These are phyloP conservation scores for Grigorovia humatica DNA, from an alignment of 805 yeast species.

Conservation along the genomic window DNA sequence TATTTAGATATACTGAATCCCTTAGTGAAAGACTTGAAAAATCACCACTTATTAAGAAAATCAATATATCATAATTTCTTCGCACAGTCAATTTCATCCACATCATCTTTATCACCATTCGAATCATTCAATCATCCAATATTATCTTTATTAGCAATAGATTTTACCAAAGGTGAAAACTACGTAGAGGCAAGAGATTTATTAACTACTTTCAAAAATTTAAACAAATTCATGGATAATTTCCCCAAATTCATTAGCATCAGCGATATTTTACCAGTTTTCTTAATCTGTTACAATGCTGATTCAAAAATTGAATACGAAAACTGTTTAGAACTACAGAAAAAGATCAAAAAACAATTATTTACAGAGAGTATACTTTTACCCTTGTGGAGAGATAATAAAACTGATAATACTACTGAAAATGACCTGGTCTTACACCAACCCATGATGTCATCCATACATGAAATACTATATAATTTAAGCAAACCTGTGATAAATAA, in stretches of 20 bases:
- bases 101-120: constrained; percentile 56
- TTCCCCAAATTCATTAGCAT: constrained; percentile 45
- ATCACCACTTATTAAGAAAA: constrained; percentile 29
- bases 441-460: constrained; percentile 24
- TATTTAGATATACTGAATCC: constrained; percentile 22
- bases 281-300: constrained; percentile 42
- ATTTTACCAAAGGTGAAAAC: constrained; percentile 26
- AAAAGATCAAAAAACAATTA: constrained; percentile 33
- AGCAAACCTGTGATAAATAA: constrained; percentile 2
- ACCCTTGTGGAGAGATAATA: constrained; percentile 20
- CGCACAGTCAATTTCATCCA: constrained; percentile 44
- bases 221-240: constrained; percentile 37
- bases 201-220: constrained; percentile 42
- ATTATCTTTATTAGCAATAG: constrained; percentile 57
- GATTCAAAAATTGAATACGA: constrained; percentile 36
- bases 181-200: constrained; percentile 48
- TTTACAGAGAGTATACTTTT: constrained; percentile 27
- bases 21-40: constrained; percentile 6
- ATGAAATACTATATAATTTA: constrained; percentile 15
- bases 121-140: constrained; percentile 86
- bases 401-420: constrained; percentile 2
- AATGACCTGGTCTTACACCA: constrained; percentile 14
- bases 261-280: constrained; percentile 47
- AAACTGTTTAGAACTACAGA: constrained; percentile 31
- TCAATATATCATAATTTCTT: constrained; percentile 49